These are phyloP conservation scores for Balamuthia mandrillaris DNA, from an alignment of 208 protist genomes.

Conservation along the genomic window DNA sequence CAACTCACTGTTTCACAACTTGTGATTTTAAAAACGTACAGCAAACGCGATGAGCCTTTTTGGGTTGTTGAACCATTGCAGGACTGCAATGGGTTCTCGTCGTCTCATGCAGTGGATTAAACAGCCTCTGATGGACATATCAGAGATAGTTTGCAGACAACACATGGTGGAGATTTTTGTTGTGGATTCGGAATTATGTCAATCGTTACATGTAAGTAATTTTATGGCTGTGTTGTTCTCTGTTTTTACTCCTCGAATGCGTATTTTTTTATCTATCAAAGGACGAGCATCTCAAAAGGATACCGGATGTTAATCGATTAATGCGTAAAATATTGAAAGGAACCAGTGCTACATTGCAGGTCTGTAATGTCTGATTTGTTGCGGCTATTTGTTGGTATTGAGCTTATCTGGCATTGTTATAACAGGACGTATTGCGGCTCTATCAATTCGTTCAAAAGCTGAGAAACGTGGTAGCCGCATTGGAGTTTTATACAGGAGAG, in stretches of 20 bases:
- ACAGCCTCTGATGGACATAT: slow-evolving; percentile 87
- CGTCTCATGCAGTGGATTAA: slow-evolving; percentile 93
- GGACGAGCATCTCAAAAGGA: slow-evolving; percentile 79
- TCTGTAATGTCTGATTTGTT: not conserved
- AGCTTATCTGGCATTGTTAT: slow-evolving; percentile 31
- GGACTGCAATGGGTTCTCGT: slow-evolving; percentile 90
- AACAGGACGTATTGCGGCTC: slow-evolving; percentile 84
- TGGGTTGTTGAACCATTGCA: slow-evolving; percentile 89
- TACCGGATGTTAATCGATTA: slow-evolving; percentile 87
- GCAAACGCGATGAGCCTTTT: slow-evolving; percentile 69
- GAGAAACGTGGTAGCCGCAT: slow-evolving; percentile 68
- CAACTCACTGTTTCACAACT: not conserved
- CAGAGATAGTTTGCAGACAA: slow-evolving; percentile 84
- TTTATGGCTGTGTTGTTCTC: not conserved
- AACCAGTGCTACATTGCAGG: slow-evolving; percentile 13
- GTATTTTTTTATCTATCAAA: slow-evolving; percentile 44
- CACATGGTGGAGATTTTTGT: slow-evolving; percentile 88
- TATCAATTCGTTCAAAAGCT: slow-evolving; percentile 79
- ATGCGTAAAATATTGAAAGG: slow-evolving; percentile 53
- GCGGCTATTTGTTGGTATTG: not conserved
- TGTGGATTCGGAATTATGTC: slow-evolving; percentile 79
- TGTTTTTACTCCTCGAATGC: too few species aligned
- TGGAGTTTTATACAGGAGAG: slow-evolving; percentile 71
- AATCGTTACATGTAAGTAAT: slow-evolving; percentile 54
- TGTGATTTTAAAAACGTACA: not conserved